Conservation (phyloP, 2,329 filamentous ascomycete genomes). For the Colletotrichum sp. region DNA sequence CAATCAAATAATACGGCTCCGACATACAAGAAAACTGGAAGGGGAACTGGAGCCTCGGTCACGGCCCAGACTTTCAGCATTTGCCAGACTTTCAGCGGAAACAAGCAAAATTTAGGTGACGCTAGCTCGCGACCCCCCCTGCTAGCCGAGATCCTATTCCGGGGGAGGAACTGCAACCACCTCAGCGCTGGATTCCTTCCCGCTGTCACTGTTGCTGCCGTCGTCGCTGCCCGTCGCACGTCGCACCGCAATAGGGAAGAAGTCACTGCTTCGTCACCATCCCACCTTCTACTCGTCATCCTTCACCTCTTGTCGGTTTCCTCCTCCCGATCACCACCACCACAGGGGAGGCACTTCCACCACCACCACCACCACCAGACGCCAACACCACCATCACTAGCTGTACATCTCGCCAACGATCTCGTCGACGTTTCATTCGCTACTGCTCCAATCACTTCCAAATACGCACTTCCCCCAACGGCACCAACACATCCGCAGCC, state of each 20-base stretch:
- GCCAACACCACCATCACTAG: not conserved
- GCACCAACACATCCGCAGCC: slow-evolving; percentile 10
- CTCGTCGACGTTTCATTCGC: not conserved
- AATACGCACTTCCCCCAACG: not conserved
- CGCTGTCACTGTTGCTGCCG: not conserved
- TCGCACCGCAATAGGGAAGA: not conserved
- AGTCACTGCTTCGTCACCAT: not conserved
- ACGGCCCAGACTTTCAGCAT: not conserved
- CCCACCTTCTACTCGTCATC: not conserved
- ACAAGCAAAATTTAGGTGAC: not conserved
- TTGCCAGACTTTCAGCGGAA: not conserved
- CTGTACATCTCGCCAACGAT: not conserved
- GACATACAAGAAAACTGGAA: not conserved
- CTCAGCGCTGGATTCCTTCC: not conserved
- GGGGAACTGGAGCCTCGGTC: not conserved
- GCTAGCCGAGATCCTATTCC: slow-evolving; percentile 1
- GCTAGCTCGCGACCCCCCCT: not conserved
- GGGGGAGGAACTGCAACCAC: slow-evolving; percentile 5
- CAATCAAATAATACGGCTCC: not conserved
- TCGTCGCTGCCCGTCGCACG: not conserved
- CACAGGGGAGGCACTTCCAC: not conserved
- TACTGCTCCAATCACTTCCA: not conserved
- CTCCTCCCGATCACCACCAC: not conserved
- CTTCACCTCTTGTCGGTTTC: not conserved
- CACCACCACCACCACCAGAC: not conserved